Base-by-base conservation (phyloP, 495 filamentous ascomycete species). In the Venustampulla echinocandica region DNA sequence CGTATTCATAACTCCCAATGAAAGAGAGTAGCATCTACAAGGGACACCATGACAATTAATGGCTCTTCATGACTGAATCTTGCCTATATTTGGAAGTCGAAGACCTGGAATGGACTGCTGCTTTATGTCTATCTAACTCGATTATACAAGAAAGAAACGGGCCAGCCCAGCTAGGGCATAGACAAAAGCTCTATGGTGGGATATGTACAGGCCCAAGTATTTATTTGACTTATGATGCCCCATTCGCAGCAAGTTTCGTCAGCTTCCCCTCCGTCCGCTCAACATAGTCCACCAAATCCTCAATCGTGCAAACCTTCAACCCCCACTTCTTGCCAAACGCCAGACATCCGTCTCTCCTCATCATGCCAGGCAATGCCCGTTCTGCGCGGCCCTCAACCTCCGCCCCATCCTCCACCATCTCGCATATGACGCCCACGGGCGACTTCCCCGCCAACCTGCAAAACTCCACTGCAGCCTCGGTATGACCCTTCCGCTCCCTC, bases 281-380 rank as follows among this genome's bases (percentile, higher is more conserved):
- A 39, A 97, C 61, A 63, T 90, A 85, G 46, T 62, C 69, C 30
- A 90, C 83, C 65, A 98, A 65, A 62, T 86, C 88, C 60, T 89
- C 90, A 66, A 98, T 97, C 6, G 92, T 97, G 64, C 90, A 94
- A 32, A 94, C 87, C 68, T 82, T 90, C 51, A 97, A 66, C 9
- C 88, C 89, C 82, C 86, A 97, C 61, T 73, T 79, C 64, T 77
- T 76, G 10, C 88, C 93, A 74, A 98, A 98, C 24, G 66, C 73
- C 60, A 98, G 70, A 61, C 92, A 97, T 3, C 75, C 84, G 74
- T 97, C 90, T 48, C 88, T 76, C 54, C 89, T 68, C 86, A 96
- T 85, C 92, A 97, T 98, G 1, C 80, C 86, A 15, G 81, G 79
- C 30, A 77, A 77, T 14, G 71, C 71, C 9, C 63, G 58, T 18